A percentile compares a stretch with the other conserved stretches of the same genome.
Evolutionary conservation across 2,329 filamentous ascomycete genomes (phyloP).

Genomic region (Fusarium sp.): DNA sequence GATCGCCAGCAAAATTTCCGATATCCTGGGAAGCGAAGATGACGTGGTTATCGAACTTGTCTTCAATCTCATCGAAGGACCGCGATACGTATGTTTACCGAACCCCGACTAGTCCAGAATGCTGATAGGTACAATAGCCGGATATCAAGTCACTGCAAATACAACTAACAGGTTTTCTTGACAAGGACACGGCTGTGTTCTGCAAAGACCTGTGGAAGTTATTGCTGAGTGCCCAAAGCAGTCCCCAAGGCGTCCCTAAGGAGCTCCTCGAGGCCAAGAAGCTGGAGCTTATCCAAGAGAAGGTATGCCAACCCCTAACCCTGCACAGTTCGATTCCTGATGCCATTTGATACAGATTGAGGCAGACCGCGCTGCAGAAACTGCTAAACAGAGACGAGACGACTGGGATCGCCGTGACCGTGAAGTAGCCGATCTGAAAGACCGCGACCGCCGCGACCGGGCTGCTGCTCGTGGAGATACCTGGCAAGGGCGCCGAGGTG

Average conservation of each 20-base stretch:
- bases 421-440: constrained; percentile 73
- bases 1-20: constrained; percentile 88
- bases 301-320: constrained; percentile 63
- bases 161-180: constrained; percentile 92
- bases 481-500: constrained; percentile 64
- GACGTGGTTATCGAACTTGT: constrained; percentile 93
- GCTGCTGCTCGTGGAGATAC: constrained; percentile 62
- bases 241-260: constrained; percentile 90
- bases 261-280: constrained; percentile 97
- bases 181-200: constrained; percentile 88
- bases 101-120: constrained; percentile 29
- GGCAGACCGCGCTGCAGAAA: constrained; percentile 82
- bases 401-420: constrained; percentile 76
- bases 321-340: constrained; percentile 6
- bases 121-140: constrained; percentile 66
- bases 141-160: constrained; percentile 97
- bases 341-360: constrained; percentile 68
- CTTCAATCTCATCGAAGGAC: constrained; percentile 75
- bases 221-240: constrained; percentile 88
- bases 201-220: constrained; percentile 95
- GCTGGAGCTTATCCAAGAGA: constrained; percentile 91
- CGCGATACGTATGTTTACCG: constrained; percentile 72
- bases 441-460: constrained; percentile 68
- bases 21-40: constrained; percentile 91
- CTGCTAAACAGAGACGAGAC: constrained; percentile 76